Evolutionary conservation across 306 rosid species (phyloP), one percentile per base, ranked within the genome.

Genomic region (Arachis hypogaea): DNA sequence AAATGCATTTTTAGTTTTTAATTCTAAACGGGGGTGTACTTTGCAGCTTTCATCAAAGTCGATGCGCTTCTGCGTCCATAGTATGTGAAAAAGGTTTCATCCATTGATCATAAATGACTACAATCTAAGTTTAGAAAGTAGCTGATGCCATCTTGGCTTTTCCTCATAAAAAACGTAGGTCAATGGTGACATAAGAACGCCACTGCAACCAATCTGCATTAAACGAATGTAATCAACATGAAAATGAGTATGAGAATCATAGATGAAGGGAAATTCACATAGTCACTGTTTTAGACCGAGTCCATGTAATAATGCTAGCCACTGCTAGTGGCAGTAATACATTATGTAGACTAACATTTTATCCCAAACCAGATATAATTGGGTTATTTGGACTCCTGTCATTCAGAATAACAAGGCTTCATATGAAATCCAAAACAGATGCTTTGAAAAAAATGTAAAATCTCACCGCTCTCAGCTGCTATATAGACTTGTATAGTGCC

Each of bases 141-240:
- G 96, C 59, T 80, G 89, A 11, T 78, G 83, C 96, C 97, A 94
- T 80, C 96, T 92, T 14, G 99, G 99, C 63, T 97, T 89, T 76
- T 94, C 99, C 85, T 92, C 99, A 8, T 94, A 93, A 57, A 94
- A 94, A 74, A 94, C 90, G 85, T 94, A 94, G 43, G 99, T 94
- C 90, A 94, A 73, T 3, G 97, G 99, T 8, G 97, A 92, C 69
- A 92, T n/a, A 62, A 94, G 87, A 85, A 92, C 99, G 41, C 99
- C 99, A 38, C 97, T 94, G 76, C 99, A 97, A 64, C 99, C 97
- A 29, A 94, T 78, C 97, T 94, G 87, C 88, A 83, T 69, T 68
- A 77, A 66, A 67, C 57, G 68, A 59, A 50, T 33, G 45, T 56
- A 44, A 55, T 50, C 68, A 77, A 64, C 22, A 43, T 2, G 43